Percentiles rank a stretch among this genome's conserved stretches.
Conservation (phyloP, 2,329 filamentous ascomycete species). For the Lachnellula hyalina region DNA sequence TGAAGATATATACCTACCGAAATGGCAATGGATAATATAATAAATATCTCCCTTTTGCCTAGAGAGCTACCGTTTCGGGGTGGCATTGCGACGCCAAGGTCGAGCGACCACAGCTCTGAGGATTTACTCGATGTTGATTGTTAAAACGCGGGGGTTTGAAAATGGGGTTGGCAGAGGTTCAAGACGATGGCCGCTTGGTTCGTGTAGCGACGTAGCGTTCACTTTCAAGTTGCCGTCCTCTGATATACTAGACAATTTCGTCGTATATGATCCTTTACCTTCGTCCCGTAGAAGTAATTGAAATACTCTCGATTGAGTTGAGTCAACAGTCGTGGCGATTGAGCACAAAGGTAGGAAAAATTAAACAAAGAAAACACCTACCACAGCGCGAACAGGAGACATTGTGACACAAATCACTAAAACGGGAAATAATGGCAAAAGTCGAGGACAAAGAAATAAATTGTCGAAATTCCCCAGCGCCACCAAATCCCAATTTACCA, state of each 20-base stretch:
- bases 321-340: background rate
- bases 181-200: too few relatives aligned
- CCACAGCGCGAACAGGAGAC: background rate
- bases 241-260: too few relatives aligned
- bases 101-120: background rate
- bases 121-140: too few relatives aligned
- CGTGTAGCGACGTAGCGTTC: too few relatives aligned
- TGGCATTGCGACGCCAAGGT: background rate
- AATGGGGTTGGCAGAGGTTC: too few relatives aligned
- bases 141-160: too few relatives aligned
- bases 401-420: background rate
- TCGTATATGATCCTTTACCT: background rate
- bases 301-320: background rate
- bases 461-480: background rate
- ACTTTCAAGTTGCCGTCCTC: too few relatives aligned
- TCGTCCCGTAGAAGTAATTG: background rate
- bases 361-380: background rate
- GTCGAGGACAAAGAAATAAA: conserved; percentile 1
- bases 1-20: background rate
- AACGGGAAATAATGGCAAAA: background rate
- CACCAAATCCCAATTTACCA: background rate
- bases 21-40: background rate
- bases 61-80: background rate
- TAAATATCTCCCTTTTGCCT: background rate
- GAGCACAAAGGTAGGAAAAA: background rate